These are phyloP conservation scores for Amanita exitialis DNA, from an alignment of 768 basidiomycete species.

Conservation along the genomic window DNA sequence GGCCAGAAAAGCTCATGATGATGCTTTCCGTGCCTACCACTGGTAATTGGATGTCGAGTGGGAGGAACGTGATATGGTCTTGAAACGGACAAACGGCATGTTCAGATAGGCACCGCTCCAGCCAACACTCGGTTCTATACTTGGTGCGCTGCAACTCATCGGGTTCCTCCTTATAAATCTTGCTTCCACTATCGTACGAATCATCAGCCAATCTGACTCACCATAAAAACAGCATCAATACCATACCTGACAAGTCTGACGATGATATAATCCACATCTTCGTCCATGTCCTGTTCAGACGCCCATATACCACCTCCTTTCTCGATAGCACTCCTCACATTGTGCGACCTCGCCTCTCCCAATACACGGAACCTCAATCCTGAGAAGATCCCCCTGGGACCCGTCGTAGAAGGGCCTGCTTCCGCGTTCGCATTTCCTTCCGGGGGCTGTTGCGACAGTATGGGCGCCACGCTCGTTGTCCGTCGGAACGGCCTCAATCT, in stretches of 20 bases:
- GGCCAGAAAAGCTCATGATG: conserved; percentile 62
- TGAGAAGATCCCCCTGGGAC: conserved; percentile 32
- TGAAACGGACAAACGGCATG: conserved; percentile 59
- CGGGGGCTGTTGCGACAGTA: conserved; percentile 5
- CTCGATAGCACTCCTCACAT: conserved; percentile 52
- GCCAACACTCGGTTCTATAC: conserved; percentile 90
- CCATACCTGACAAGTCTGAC: conserved; percentile 67
- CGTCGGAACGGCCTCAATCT: conserved; percentile 38
- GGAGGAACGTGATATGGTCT: conserved; percentile 63
- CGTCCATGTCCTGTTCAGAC: conserved; percentile 31
- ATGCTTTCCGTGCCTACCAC: conserved; percentile 49
- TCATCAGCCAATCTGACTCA: background rate
- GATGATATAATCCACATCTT: conserved; percentile 52
- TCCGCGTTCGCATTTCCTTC: background rate
- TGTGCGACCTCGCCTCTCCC: conserved; percentile 55
- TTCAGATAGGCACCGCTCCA: conserved; percentile 76
- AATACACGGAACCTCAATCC: conserved; percentile 49
- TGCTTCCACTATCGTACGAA: conserved; percentile 47
- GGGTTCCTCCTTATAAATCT: conserved; percentile 48
- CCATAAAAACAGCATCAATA: background rate
- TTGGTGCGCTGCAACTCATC: conserved; percentile 35
- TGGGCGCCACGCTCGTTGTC: conserved; percentile 19
- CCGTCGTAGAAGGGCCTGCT: conserved; percentile 4
- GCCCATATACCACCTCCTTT: conserved; percentile 44
- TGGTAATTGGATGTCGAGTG: conserved; percentile 50